phyloP scores from a whole-genome alignment of 345 rosid genomes.

The Citrus cavaleriei region DNA sequence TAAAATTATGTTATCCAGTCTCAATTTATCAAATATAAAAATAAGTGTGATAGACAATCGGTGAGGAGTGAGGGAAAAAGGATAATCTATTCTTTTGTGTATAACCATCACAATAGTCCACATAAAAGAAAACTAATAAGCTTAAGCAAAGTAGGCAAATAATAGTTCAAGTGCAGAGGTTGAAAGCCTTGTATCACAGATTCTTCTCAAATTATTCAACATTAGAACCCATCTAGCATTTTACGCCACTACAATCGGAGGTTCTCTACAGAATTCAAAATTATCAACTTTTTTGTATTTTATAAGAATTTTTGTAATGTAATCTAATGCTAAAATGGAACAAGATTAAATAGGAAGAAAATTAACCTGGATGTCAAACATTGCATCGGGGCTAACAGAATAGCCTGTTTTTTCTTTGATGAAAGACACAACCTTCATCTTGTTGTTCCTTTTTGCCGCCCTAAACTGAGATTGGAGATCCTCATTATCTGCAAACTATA shows the following conservation, averaged over 20 bases:
- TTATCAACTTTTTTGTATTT: neutral
- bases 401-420: conserved; percentile 73
- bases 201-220: neutral
- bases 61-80: neutral
- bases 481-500: conserved; percentile 67
- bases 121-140: neutral
- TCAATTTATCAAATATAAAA: neutral
- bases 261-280: neutral
- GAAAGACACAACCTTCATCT: conserved; percentile 61
- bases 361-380: conserved; percentile 83
- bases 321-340: conserved; percentile 1
- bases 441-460: conserved; percentile 64
- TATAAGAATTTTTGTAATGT: neutral
- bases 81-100: neutral
- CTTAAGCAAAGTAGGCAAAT: neutral
- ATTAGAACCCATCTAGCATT: neutral
- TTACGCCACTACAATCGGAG: neutral
- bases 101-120: neutral
- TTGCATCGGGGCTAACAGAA: conserved; percentile 66
- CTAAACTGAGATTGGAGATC: conserved; percentile 70
- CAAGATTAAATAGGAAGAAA: conserved; percentile 11
- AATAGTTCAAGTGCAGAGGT: neutral
- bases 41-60: neutral
- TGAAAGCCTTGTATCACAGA: neutral
- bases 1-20: conserved; percentile 22